phyloP scores from a whole-genome alignment of 73 alveolate species.

The Paramecium sexaurelia region DNA sequence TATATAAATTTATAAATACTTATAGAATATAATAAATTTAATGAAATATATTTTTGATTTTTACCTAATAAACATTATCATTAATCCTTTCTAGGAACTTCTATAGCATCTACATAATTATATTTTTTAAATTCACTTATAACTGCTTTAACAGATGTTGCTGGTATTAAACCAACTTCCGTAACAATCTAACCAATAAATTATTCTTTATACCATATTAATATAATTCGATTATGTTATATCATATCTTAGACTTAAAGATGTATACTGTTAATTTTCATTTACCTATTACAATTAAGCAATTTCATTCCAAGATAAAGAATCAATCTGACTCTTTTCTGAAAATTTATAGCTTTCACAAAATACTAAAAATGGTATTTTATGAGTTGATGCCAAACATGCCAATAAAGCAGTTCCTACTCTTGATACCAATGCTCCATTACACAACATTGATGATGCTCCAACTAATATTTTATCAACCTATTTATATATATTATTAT shows the following conservation, averaged over 20 bases:
- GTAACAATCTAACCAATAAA: conserved; percentile 21
- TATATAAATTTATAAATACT: neutral
- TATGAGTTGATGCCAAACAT: conserved; percentile 54
- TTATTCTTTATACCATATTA: conserved; percentile 20
- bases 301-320: conserved; percentile 68
- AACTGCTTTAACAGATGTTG: conserved; percentile 66
- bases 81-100: conserved; percentile 47
- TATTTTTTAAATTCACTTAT: conserved; percentile 57
- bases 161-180: conserved; percentile 65
- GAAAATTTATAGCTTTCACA: conserved; percentile 69
- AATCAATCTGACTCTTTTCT: conserved; percentile 66
- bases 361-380: conserved; percentile 66
- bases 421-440: conserved; percentile 65
- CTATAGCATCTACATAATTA: conserved; percentile 63
- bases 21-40: neutral
- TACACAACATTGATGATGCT: conserved; percentile 62
- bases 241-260: conserved; percentile 64
- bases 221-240: conserved; percentile 59
- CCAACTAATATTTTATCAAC: conserved; percentile 65
- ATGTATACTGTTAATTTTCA: neutral
- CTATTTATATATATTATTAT: neutral
- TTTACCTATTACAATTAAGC: neutral
- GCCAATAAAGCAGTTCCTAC: conserved; percentile 69
- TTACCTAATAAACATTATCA: neutral
- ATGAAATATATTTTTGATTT: neutral